phyloP scores from a whole-genome alignment of 805 yeast genomes.

The Saturnispora ahearnii region DNA sequence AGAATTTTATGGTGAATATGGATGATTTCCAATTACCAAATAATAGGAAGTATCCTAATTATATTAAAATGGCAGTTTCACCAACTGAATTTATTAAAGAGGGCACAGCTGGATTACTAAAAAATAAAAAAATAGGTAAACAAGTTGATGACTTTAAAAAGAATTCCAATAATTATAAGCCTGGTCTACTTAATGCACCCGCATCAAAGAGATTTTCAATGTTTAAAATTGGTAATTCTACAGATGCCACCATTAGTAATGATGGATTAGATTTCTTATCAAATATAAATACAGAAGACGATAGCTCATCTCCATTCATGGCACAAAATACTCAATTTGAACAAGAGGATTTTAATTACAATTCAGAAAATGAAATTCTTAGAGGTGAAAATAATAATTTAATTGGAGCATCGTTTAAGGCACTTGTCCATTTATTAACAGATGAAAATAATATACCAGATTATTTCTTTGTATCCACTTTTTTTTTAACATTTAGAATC shows the following conservation, averaged over 20 bases:
- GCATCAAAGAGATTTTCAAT: conserved; percentile 38
- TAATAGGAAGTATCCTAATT: conserved; percentile 61
- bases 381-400: conserved; percentile 42
- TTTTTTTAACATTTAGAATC: conserved; percentile 66
- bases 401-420: conserved; percentile 64
- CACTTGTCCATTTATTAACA: conserved; percentile 55
- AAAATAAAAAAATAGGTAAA: conserved; percentile 26
- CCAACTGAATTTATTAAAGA: conserved; percentile 51
- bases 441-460: conserved; percentile 59
- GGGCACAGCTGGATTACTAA: conserved; percentile 54
- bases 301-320: conserved; percentile 22
- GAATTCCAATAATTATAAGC: not conserved
- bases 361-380: conserved; percentile 37
- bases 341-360: conserved; percentile 10
- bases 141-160: conserved; percentile 18
- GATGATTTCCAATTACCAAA: conserved; percentile 57
- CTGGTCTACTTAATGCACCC: no score
- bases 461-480: conserved; percentile 60
- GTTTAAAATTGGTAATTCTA: conserved; percentile 42
- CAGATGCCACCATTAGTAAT: conserved; percentile 37
- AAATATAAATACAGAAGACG: conserved; percentile 17
- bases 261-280: conserved; percentile 39
- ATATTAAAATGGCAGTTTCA: conserved; percentile 44
- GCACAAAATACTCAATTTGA: conserved; percentile 14
- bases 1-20: conserved; percentile 33